Evolutionary conservation across 768 basidiomycete genomes (phyloP), one percentile per base, ranked within the genome.

Genomic region (Suillus occidentalis): DNA sequence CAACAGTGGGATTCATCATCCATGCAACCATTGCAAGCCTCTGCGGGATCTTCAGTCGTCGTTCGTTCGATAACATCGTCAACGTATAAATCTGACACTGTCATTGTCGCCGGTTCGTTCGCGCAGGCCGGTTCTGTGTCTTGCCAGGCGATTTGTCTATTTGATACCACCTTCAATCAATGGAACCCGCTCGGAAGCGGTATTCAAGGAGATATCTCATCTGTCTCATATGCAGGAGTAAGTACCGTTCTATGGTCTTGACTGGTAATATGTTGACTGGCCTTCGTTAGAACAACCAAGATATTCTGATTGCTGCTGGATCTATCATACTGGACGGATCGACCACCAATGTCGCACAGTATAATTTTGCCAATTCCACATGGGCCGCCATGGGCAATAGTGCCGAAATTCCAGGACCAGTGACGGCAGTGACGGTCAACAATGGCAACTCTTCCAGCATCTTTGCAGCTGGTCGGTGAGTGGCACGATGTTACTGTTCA

Each of bases 21-120:
- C 18, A 73, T 89, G 47, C 89, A 89, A 66, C 73, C 89, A 1
- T 79, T 97, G 16, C 85, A 87, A 77, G 81, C 83, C 13, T 73
- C 73, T 25, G 73, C 86, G 16, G 87, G 87, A 4, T 77, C 83
- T 0, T 67, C 77, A 7, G 89, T 90, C 25, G 80, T 87, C 52
- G 89, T 96, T 64, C 86, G 91, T 50, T 89, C 89, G 1, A 83
- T 98, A 68, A 84, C 85, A 2, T 79, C 82, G 62, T 85, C 93
- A 0, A 72, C 84, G 1, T 83, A 88, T 14, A 84, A 88, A 69
- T 70, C 84, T 31, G 83, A 87, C 56, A 82, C 81, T 2, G 73
- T 98, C 61, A 80, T 97, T 57, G 90, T 97, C 13, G 95, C 91
- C 2, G 97, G 97, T n/a, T 87, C 90, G 2, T 98, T 99, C 68